Evolutionary conservation across 2,329 filamentous ascomycete species (phyloP), one percentile per base, ranked within the genome.

Genomic region (Polytolypa hystricis): DNA sequence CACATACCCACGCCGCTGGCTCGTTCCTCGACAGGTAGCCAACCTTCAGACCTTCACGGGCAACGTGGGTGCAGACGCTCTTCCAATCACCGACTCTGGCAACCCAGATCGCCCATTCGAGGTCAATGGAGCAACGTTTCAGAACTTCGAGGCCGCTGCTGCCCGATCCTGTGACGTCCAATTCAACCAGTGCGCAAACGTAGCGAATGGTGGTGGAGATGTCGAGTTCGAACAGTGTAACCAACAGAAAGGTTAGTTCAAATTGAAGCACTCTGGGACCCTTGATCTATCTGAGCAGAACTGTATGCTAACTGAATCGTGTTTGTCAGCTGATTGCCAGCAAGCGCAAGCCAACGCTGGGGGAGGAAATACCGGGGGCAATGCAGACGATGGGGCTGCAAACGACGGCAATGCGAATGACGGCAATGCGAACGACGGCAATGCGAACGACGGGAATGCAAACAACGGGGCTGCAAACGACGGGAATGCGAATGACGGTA

Each of bases 181-280:
- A 21, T 30, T 35, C 26, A 35, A 29, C 9, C 18, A 19, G 25
- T 35, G 33, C 18, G 34, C 27, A n/a, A 16, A 21, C 12, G 27
- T 17, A n/a, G 34, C 27, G 14, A 23, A 14, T 15, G 18, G 4
- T 4, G 33, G 33, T 5, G 14, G 15, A 19, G 15, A 23, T 33
- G 4, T 21, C 2, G 19, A 12, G 4, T 17, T 23, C 15, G 26
- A 20, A 11, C 17, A 35, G 15, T 29, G 25, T 25, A 19, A 27
- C 15, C 9, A 17, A n/a, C 25, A 35, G 33, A 21, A 35, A 14
- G 33, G 33, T 29, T n/a, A n/a, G 35, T 25, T 11, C n/a, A n/a
- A n/a, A n/a, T n/a, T n/a, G n/a, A n/a, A n/a, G n/a, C n/a, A n/a
- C n/a, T n/a, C n/a, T n/a, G n/a, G n/a, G n/a, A n/a, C n/a, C n/a